Evolutionary conservation across 805 yeast genomes (phyloP).

Genomic region (Vanderwaltozyma yarrowii): DNA sequence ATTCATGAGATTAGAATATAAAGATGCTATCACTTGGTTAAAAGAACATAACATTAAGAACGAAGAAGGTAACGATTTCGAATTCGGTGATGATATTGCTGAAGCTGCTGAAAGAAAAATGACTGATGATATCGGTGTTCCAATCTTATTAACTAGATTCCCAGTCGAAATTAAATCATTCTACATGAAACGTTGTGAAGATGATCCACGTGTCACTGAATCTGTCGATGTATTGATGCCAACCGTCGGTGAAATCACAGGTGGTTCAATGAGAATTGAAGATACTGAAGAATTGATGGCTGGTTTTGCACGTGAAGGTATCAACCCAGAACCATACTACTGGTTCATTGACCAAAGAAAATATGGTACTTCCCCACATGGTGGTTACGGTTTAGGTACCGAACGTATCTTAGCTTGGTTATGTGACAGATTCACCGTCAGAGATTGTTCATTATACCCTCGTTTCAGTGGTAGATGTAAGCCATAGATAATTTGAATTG

Average conservation of each 20-base stretch:
- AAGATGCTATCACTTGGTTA: slow-evolving; percentile 89
- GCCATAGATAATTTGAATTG: slow-evolving; percentile 46
- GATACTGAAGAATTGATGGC: slow-evolving; percentile 72
- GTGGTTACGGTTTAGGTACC: slow-evolving; percentile 98
- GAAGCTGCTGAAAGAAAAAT: slow-evolving; percentile 99
- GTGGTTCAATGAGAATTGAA: slow-evolving; percentile 97
- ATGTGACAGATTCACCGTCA: slow-evolving; percentile 93
- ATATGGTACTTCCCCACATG: slow-evolving; percentile 97
- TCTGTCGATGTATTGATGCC: slow-evolving; percentile 98
- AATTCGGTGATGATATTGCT: slow-evolving; percentile 97
- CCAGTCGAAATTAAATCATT: slow-evolving; percentile 96
- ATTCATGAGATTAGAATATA: slow-evolving; percentile 84
- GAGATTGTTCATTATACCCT: slow-evolving; percentile 97
- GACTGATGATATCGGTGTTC: slow-evolving; percentile 91
- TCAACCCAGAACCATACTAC: slow-evolving; percentile 75
- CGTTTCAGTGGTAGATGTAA: slow-evolving; percentile 97
- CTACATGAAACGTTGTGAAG: slow-evolving; percentile 90
- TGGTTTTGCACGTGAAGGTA: slow-evolving; percentile 89
- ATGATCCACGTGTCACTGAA: slow-evolving; percentile 92
- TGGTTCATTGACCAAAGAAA: slow-evolving; percentile 95
- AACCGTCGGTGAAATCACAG: slow-evolving; percentile 96
- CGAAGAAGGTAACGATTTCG: slow-evolving; percentile 88
- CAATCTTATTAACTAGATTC: slow-evolving; percentile 86
- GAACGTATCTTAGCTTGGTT: slow-evolving; percentile 98
- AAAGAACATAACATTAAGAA: slow-evolving; percentile 89